A percentile compares a stretch with the other conserved stretches of the same genome.
Conservation (phyloP, 768 basidiomycete species). For the Pleurotus platypus region DNA sequence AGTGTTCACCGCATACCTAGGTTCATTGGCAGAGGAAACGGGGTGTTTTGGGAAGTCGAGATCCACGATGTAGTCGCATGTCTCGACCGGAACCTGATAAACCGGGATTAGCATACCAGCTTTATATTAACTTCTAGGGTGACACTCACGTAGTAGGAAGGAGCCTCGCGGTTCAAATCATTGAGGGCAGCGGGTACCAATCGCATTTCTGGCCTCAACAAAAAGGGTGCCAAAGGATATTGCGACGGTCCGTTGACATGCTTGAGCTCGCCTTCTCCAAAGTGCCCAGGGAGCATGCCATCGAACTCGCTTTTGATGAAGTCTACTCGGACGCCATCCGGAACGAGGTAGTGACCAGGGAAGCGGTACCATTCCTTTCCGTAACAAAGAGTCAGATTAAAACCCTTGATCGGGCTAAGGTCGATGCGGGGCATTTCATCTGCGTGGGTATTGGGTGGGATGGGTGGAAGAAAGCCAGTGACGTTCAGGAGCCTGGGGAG, state of each 20-base stretch:
- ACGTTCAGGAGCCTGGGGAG: conserved; percentile 78
- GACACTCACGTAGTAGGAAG: conserved; percentile 65
- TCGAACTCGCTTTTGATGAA: conserved; percentile 92
- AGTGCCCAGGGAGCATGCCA: conserved; percentile 85
- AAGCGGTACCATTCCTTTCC: conserved; percentile 98
- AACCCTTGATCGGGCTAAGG: conserved; percentile 60
- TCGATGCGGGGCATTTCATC: conserved; percentile 54
- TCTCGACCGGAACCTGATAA: conserved; percentile 57
- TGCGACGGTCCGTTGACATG: conserved; percentile 21
- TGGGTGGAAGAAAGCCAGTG: conserved; percentile 58
- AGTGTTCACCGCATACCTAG: conserved; percentile 69
- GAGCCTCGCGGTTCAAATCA: conserved; percentile 81
- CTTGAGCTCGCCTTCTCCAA: conserved; percentile 37
- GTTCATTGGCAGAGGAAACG: conserved; percentile 54
- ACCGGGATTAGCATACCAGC: conserved; percentile 2
- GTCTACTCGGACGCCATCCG: conserved; percentile 75
- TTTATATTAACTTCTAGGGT: no score
- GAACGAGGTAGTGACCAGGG: conserved; percentile 86
- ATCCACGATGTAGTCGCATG: conserved; percentile 91
- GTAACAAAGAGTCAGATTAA: conserved; percentile 77
- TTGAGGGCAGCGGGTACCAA: conserved; percentile 68
- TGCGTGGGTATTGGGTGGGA: conserved; percentile 29
- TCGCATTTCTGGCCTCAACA: conserved; percentile 62
- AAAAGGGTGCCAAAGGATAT: conserved; percentile 28
- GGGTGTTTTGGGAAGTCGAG: conserved; percentile 80